Evolutionary conservation across 2,329 filamentous ascomycete genomes (phyloP), one percentile per base, ranked within the genome.

Genomic region (Fusarium sp.): DNA sequence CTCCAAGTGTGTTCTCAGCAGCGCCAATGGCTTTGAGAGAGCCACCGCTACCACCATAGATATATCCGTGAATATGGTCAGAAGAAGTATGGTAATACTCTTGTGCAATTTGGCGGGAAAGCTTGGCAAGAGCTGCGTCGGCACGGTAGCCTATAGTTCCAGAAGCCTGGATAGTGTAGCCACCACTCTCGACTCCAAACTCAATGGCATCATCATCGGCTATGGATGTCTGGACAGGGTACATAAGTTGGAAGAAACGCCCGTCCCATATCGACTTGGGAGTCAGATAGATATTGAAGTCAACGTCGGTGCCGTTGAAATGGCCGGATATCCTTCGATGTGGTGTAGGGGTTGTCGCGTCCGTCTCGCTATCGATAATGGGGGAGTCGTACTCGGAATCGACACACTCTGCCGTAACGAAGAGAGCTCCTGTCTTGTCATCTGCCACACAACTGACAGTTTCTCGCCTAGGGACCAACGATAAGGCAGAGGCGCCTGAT

Each of bases 241-340:
- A 72, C 16, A 72, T 47, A 0, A 65, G 43, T 13, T 74, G 72
- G 13, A 72, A 75, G 57, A 74, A 74, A 3, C 64, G 59, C 6
- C 68, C 63, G 5, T 63, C 43, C 68, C 64, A 74, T 25, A 10
- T 21, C 2, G 41, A 20, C 43, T 63, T 70, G 6, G 73, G 69
- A 30, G 37, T 42, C 9, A 75, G 66, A 42, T 74, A 75, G 12
- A 74, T 66, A 7, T 68, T 74, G 42, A 75, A 73, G 27, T 68
- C 63, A 16, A 69, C 55, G 6, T n/a, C 16, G 0, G 66, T 75
- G 14, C 63, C 62, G 14, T 60, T 37, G 25, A 75, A 69, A 30
- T 69, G 65, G 0, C 70, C 72, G 1, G 65, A 59, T 16, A 75
- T 51, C 34, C 10, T 63, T 10, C 28, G 40, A 40, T 75, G 73